These are phyloP conservation scores for Arthroderma uncinatum DNA, from an alignment of 2,329 filamentous ascomycete genomes.

Conservation along the genomic window DNA sequence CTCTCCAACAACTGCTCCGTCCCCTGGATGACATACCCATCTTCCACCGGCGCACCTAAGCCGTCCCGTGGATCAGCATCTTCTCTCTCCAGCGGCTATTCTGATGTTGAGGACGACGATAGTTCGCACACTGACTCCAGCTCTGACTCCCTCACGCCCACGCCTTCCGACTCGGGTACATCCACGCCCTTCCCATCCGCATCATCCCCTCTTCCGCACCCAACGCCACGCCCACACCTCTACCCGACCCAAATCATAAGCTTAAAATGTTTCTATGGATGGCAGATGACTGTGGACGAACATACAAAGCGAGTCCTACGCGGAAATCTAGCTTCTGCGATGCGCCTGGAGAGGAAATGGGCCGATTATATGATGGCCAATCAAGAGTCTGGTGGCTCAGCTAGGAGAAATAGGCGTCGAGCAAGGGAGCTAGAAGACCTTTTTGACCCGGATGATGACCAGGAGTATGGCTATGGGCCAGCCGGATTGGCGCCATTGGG, in stretches of 20 bases:
- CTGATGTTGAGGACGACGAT: background rate
- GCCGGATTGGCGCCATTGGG: conserved; percentile 31
- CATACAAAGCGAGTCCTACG: conserved; percentile 75
- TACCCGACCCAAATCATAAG: conserved; percentile 71
- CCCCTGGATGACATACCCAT: conserved; percentile 38
- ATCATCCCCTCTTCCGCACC: background rate
- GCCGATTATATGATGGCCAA: conserved; percentile 85
- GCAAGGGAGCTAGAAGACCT: conserved; percentile 71
- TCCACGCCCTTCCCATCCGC: background rate
- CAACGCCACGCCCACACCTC: conserved; percentile 26
- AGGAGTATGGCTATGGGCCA: conserved; percentile 22
- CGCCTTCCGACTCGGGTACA: background rate
- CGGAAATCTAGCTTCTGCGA: conserved; percentile 63
- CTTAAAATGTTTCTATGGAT: conserved; percentile 89
- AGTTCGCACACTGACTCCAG: background rate
- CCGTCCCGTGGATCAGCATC: conserved; percentile 17
- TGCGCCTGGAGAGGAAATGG: conserved; percentile 80
- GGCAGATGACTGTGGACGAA: conserved; percentile 89
- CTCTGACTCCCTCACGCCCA: conserved; percentile 3
- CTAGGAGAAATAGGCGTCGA: conserved; percentile 58
- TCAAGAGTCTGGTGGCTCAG: conserved; percentile 53
- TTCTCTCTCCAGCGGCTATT: background rate
- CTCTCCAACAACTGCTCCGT: conserved; percentile 73
- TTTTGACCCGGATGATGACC: conserved; percentile 65
- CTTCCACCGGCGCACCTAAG: conserved; percentile 25